These are phyloP conservation scores for Syzygium syzygioides DNA, from an alignment of 441 rosid genomes.

Conservation along the genomic window DNA sequence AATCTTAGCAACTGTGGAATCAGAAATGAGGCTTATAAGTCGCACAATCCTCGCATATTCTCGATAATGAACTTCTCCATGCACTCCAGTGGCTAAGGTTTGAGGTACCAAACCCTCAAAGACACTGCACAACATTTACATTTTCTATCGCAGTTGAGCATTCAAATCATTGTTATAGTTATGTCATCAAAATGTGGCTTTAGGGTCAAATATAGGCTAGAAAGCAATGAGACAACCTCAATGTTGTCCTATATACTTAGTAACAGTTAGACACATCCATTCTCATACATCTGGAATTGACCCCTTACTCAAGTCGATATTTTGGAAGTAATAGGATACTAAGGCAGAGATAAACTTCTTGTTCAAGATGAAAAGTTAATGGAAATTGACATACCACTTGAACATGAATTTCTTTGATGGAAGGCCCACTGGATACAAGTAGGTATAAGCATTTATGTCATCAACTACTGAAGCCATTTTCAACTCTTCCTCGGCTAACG, in stretches of 20 bases:
- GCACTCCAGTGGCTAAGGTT: background rate
- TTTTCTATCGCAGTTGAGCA: background rate
- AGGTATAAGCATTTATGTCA: constrained; percentile 77
- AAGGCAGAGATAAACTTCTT: background rate
- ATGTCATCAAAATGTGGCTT: background rate
- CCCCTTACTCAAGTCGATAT: background rate
- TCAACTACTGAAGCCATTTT: constrained; percentile 56
- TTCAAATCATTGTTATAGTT: background rate
- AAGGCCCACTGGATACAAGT: constrained; percentile 53
- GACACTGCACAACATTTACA: background rate
- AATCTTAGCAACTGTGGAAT: background rate
- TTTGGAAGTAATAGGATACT: background rate
- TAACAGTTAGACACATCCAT: background rate
- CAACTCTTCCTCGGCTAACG: constrained; percentile 43
- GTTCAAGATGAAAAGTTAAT: background rate
- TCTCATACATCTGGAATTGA: background rate
- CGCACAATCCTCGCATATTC: background rate
- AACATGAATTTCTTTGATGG: constrained; percentile 62
- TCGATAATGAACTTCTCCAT: background rate
- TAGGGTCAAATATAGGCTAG: background rate
- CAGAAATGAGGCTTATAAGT: background rate
- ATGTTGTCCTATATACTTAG: background rate
- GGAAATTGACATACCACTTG: constrained; percentile 52
- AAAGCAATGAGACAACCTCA: background rate
- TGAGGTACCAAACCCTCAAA: background rate